These are phyloP conservation scores for Aspergillus sp. DNA, from an alignment of 2,329 filamentous ascomycete species.

Conservation along the genomic window DNA sequence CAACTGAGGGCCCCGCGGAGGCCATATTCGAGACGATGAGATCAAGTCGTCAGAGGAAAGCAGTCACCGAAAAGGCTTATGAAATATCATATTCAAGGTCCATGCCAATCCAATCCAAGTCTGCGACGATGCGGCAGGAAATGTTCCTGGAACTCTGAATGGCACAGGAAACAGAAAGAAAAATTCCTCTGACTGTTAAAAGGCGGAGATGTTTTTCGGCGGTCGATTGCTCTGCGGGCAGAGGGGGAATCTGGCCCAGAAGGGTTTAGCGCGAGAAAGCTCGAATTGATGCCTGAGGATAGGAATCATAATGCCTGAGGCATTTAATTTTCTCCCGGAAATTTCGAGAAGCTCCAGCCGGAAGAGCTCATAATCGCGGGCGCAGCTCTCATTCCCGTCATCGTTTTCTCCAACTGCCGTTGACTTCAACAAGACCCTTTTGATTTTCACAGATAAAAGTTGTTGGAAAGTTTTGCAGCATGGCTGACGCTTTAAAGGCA, in stretches of 20 bases:
- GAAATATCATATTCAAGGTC: conserved; percentile 28
- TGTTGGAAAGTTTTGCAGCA: conserved; percentile 27
- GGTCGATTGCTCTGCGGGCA: conserved; percentile 8
- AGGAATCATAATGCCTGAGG: conserved; percentile 19
- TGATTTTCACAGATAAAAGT: neutral
- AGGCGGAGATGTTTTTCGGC: conserved; percentile 23
- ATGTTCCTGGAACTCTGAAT: conserved; percentile 5
- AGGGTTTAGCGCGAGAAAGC: conserved; percentile 13
- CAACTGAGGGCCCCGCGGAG: conserved; percentile 13
- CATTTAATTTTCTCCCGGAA: conserved; percentile 24
- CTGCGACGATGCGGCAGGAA: conserved; percentile 8
- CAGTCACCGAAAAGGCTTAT: conserved; percentile 25
- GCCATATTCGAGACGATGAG: conserved; percentile 24
- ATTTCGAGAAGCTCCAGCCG: conserved; percentile 41
- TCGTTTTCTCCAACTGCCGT: neutral
- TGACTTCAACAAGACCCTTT: neutral
- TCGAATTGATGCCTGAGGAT: conserved; percentile 5
- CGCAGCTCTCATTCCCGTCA: conserved; percentile 6
- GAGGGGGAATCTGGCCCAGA: conserved; percentile 13
- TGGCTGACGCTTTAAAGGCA: conserved; percentile 84
- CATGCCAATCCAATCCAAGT: neutral
- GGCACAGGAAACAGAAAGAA: conserved; percentile 7
- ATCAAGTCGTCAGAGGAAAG: conserved; percentile 13
- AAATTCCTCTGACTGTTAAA: neutral
- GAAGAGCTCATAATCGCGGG: conserved; percentile 18